Percentiles rank a stretch among this genome's conserved stretches.
phyloP scores from a whole-genome alignment of 257 asterid species.

The Nicotiana obtusifolia region DNA sequence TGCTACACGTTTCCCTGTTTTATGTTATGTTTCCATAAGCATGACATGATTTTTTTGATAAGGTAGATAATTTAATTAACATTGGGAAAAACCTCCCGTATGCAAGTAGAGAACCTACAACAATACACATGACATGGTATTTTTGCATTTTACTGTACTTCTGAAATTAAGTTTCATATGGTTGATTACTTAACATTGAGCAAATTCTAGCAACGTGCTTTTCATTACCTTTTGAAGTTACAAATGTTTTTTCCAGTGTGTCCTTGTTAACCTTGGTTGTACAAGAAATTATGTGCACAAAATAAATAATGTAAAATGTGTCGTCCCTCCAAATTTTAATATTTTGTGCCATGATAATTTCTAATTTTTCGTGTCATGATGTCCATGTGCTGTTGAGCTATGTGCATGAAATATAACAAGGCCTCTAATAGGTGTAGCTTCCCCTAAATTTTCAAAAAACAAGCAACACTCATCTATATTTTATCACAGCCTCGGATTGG shows the following conservation, averaged over 20 bases:
- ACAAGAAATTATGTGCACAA: background rate
- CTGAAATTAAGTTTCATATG: too few relatives aligned
- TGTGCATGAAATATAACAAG: background rate
- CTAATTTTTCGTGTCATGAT: background rate
- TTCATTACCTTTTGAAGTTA: background rate
- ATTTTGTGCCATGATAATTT: background rate
- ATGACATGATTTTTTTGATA: too few relatives aligned
- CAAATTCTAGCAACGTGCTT: background rate
- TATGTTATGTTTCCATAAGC: too few relatives aligned
- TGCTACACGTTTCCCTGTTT: too few relatives aligned
- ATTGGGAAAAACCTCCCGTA: too few relatives aligned
- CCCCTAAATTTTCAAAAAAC: background rate
- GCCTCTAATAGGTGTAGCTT: background rate
- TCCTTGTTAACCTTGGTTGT: background rate
- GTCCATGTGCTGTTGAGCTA: background rate
- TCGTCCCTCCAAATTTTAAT: background rate
- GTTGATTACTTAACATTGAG: too few relatives aligned
- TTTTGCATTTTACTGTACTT: too few relatives aligned
- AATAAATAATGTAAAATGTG: background rate
- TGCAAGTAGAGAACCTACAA: too few relatives aligned
- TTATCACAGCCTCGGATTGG: background rate
- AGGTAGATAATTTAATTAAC: too few relatives aligned
- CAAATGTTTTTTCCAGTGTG: slow-evolving; percentile 1
- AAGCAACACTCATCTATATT: background rate
- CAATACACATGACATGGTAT: too few relatives aligned